Base-by-base conservation (phyloP, 768 basidiomycete species). In the Tricholoma matsutake region DNA sequence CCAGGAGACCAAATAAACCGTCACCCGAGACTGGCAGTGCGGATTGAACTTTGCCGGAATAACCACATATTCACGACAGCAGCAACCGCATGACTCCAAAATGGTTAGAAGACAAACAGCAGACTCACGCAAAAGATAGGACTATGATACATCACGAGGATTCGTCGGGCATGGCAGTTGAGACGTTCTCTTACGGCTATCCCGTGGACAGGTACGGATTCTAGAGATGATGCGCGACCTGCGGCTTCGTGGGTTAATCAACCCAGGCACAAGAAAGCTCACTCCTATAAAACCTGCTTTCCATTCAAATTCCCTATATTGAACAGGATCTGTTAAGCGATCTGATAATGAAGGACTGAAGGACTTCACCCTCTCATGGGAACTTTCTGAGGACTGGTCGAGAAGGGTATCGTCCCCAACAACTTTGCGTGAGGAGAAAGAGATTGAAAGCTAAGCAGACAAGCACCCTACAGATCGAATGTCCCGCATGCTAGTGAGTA, bases 321-420 rank as follows among this genome's bases (percentile, higher is more conserved):
- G 57, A 62, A 35, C 25, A 55, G 25, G 43, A 60, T 52, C 28
- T 25, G 29, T 59, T 56, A 43, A 52, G 54, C 39, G 52, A 61
- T 45, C 25, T 47, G 54, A 56, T 22, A 58, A 29, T 56, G 45
- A 52, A 57, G 47, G 54, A 49, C 32, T 56, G 35, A 41, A 58
- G 45, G 54, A 52, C 31, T 5, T 11, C 34, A 65, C 68, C 49
- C 55, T 71, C 74, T 74, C 61, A 59, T 73, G 73, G 57, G 68
- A 71, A 20, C 57, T 67, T 57, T 74, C 74, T 32, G 66, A 62
- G n/a, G 70, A 61, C 58, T 72, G 76, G 2, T 75, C 75, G 22
- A 81, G 71, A 63, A 73, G 78, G 70, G 82, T 81, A 71, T 88
- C 83, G 64, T 89, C 86, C 22, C 86, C 87, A 32, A 39, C 86